Base-by-base conservation (phyloP, 352 stramenopile genomes). In the Blastocystis sp. region DNA sequence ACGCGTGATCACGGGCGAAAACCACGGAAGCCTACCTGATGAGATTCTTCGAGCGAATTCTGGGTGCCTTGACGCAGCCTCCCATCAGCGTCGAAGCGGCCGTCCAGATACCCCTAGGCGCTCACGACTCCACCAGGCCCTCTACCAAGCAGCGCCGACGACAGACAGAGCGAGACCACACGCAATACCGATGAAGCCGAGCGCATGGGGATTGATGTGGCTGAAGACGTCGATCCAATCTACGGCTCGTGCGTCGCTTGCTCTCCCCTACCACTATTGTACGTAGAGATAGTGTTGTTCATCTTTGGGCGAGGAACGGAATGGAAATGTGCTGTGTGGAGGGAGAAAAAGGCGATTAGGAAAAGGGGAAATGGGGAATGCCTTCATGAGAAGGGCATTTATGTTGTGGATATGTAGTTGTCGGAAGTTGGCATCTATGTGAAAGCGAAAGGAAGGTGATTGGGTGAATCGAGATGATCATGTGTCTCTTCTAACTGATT, bases 11-110 rank as follows among this genome's bases (percentile, higher is more conserved):
- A 45, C 28, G 10, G 28, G 67, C 19, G 2, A 89, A 69, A 64
- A 74, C 65, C 7, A 64, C 28, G 19, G 1, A 19, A 59, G 43
- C 79, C 17, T 65, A 93, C 91, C 91, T 95, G 88, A 96, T 93
- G 67, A 96, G 90, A 90, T 96, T 96, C 92, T 96, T 96, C 48
- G 93, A 95, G 81, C 93, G 93, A 89, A 96, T 93, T 62, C 93
- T 93, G 40, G 93, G 93, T 21, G 93, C 92, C 90, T 95, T 95
- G 59, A 96, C 93, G 53, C 93, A 91, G 28, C 93, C 93, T 62
- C 93, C 93, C 86, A 95, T 90, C 48, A 96, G 89, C 91, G 92
- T 95, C n/a, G 93, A 95, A 67, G 93, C 93, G 41, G 93, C 95
- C 76, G 95, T 91, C 89, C 95, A 96, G 89, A 96, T 96, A 41